phyloP scores from a whole-genome alignment of 2,329 filamentous ascomycete genomes.

The Colletotrichum echinochloae region DNA sequence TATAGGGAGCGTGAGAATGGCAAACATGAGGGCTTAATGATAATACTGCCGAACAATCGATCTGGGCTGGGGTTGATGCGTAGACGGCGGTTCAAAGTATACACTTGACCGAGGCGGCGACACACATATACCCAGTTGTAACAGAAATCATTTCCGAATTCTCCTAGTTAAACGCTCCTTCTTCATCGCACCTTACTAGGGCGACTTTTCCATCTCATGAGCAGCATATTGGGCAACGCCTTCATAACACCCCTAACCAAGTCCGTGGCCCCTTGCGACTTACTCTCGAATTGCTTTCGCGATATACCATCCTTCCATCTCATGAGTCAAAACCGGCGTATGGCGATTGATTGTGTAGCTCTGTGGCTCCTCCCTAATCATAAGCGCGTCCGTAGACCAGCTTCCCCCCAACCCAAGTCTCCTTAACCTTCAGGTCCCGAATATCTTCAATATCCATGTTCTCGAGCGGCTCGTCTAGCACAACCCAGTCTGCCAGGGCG shows the following conservation, averaged over 20 bases:
- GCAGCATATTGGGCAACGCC: neutral
- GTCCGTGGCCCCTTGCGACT: neutral
- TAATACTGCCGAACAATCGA: neutral
- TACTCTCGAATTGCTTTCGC: neutral
- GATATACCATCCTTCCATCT: neutral
- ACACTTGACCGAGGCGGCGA: neutral
- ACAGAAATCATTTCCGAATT: neutral
- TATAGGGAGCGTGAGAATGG: neutral
- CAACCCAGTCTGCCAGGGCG: conserved; percentile 76
- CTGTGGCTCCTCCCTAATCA: neutral
- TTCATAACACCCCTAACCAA: neutral
- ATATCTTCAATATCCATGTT: conserved; percentile 63
- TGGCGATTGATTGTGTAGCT: neutral
- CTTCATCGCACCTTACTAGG: neutral
- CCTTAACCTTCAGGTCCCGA: conserved; percentile 66
- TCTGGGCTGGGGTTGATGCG: neutral
- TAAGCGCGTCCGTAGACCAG: conserved; percentile 54
- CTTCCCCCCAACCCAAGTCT: conserved; percentile 76
- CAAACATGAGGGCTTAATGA: neutral
- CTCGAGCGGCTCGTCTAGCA: conserved; percentile 71
- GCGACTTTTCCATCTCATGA: neutral
- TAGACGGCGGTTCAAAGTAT: neutral
- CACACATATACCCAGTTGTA: neutral
- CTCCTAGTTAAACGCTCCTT: neutral
- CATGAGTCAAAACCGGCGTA: neutral